Base-by-base conservation (phyloP, 2,329 filamentous ascomycete species). In the Cercospora sp. region DNA sequence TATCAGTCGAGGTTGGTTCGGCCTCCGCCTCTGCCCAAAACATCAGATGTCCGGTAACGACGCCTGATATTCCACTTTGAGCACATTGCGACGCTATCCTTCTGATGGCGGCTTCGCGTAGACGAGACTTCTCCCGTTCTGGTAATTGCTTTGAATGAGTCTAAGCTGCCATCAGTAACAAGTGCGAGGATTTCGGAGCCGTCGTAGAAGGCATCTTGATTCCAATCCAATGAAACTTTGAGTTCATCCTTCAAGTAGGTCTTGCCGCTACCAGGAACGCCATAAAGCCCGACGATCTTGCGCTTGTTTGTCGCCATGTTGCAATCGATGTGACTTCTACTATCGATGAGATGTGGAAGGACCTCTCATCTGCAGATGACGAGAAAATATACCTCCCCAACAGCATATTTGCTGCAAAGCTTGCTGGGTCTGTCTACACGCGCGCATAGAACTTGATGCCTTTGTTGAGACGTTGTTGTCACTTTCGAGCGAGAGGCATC, bases 1-100 rank as follows among this genome's bases (percentile, higher is more conserved):
- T 88, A 61, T 76, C 81, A 0, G 86, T 81, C 21, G 26, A 30
- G 13, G 58, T 16, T 5, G 69, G 16, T 0, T 74, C 18, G 34
- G 74, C 77, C n/a, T 28, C 43, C 8, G 74, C 67, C 0, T 81
- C 72, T 0, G 74, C 75, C 85, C 85, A 88, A 70, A 89, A 85
- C 79, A 84, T 85, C 73, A 80, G 84, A 73, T 90, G 86, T 0
- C 86, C 86, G 4, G 84, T 77, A 3, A 90, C 84, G 2, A 90
- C 72, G 1, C 76, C 87, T 5, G 76, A 69, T 66, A 76, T 78
- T 0, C 78, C 73, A 9, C 59, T 80, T 0, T 71, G 12, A 1
- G 65, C 55, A 64, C 82, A 85, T 7, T 81, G 69, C 0, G 80
- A 57, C 24, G 68, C 43, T 59, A 89, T 85, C 0, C 13, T 70